Evolutionary conservation across 2,329 filamentous ascomycete species (phyloP).

Genomic region (Pezicula carpinea): DNA sequence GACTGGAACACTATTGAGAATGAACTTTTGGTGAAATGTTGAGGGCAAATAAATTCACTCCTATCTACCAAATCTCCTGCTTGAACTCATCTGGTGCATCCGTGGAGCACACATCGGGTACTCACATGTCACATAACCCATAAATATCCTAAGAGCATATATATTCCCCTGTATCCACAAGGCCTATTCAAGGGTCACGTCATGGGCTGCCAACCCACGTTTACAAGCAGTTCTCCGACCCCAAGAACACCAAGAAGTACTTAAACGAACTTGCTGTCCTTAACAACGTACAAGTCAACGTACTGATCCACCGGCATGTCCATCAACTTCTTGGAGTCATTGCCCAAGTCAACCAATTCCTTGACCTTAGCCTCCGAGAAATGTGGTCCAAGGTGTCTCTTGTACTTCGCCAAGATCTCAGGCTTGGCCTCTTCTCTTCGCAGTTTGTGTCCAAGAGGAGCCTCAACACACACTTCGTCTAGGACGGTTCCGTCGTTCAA

Average conservation of each 20-base stretch:
- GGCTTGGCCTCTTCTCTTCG: constrained; percentile 96
- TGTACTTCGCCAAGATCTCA: constrained; percentile 92
- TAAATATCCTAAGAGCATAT: too few relatives aligned
- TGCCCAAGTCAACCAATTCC: constrained; percentile 75
- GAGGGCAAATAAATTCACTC: too few relatives aligned
- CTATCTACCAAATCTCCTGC: too few relatives aligned
- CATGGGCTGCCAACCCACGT: too few relatives aligned
- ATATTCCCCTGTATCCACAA: too few relatives aligned
- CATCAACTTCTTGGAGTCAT: constrained; percentile 72
- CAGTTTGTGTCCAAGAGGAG: constrained; percentile 86
- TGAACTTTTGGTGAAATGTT: too few relatives aligned
- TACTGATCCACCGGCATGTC: constrained; percentile 85
- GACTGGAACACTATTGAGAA: too few relatives aligned
- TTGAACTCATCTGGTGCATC: too few relatives aligned
- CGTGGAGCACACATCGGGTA: too few relatives aligned
- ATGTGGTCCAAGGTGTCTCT: constrained; percentile 84
- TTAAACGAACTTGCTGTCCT: constrained; percentile 56
- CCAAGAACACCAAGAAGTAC: constrained; percentile 1
- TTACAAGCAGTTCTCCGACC: too few relatives aligned
- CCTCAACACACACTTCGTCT: constrained; percentile 88
- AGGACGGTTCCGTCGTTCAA: constrained; percentile 91
- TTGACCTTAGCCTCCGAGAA: constrained; percentile 73
- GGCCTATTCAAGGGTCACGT: too few relatives aligned
- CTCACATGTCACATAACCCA: too few relatives aligned
- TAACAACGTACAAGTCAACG: constrained; percentile 72